Base-by-base conservation (phyloP, 208 protist genomes). In the Herpetomonas samuelpessoai region DNA sequence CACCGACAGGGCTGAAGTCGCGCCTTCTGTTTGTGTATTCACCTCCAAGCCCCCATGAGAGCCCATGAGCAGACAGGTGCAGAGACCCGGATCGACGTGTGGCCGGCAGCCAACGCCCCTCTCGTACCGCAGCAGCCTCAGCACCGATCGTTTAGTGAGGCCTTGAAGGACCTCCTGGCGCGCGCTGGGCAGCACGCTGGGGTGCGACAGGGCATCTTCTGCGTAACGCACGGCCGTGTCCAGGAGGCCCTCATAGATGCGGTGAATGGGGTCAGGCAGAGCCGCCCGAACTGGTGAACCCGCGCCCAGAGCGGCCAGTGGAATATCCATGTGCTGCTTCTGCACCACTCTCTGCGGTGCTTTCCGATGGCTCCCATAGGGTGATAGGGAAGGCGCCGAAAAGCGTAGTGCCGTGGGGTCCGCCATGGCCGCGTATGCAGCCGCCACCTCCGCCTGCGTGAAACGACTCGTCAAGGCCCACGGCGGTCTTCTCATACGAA, bases 1-100 rank as follows among this genome's bases (percentile, higher is more conserved):
- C 24, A 58, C 28, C 18, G 48, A 50, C 21, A 52, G 24, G 9
- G 9, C 49, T 31, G 10, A n/a, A n/a, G n/a, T 26, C 18, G 64
- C 57, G 14, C 62, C 27, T 21, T 41, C 38, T 16, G 60, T 31
- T 21, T 10, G 10, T 18, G 59, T 49, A 50, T 69, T 68, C 60
- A 92, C 50, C 74, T 90, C 80, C 2, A 93, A 45, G 7, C 86
- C 86, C 14, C 67, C 66, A 0, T 66, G 68, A 18, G 80, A 83
- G 18, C 80, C 77, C 3, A 76, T 27, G 22, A 86, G 72, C 22
- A 88, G 62, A 16, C 81, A 81, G 0, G 86, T 88, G 67, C 79
- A 85, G 30, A 90, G 57, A n/a, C 86, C 86, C 1, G 86, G 86
- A 55, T 93, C 86, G 18, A 78, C 69, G 62, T 93, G 86, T 3